Conservation (phyloP, 2,329 filamentous ascomycete species). For the Trichophyton benhamiae region DNA sequence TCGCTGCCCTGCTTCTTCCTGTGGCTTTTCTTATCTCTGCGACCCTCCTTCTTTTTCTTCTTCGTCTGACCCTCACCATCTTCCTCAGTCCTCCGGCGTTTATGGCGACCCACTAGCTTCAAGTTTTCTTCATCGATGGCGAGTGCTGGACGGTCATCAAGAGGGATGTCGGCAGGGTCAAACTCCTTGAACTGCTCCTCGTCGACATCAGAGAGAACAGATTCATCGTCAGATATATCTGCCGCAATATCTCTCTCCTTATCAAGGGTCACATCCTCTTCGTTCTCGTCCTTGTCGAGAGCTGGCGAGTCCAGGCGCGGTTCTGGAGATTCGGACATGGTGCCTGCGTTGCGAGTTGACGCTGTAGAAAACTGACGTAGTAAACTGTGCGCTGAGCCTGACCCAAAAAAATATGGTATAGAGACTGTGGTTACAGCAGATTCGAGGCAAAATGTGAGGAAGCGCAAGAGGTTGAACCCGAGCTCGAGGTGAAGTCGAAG, state of each 20-base stretch:
- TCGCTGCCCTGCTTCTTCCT: conserved; percentile 54
- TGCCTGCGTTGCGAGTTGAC: conserved; percentile 5
- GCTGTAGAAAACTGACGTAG: neutral
- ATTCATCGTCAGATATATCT: conserved; percentile 47
- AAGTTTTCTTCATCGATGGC: conserved; percentile 51
- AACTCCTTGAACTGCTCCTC: conserved; percentile 55
- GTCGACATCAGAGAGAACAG: conserved; percentile 51
- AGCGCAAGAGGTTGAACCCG: neutral
- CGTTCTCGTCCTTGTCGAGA: conserved; percentile 11
- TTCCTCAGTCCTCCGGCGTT: conserved; percentile 51
- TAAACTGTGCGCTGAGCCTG: neutral
- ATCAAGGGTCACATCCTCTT: conserved; percentile 13
- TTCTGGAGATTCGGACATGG: conserved; percentile 31
- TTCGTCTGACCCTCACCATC: conserved; percentile 47
- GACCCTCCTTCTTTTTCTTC: conserved; percentile 53
- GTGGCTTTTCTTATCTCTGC: conserved; percentile 51
- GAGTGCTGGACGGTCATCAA: conserved; percentile 47
- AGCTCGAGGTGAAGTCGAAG: neutral
- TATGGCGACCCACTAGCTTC: conserved; percentile 49
- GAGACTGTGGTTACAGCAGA: neutral
- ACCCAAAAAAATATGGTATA: neutral
- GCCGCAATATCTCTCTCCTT: conserved; percentile 19
- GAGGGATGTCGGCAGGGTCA: conserved; percentile 47
- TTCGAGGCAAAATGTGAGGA: neutral
- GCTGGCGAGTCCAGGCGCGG: conserved; percentile 11